Evolutionary conservation across 2,329 filamentous ascomycete genomes (phyloP).

Genomic region (Paraconiothyrium sp.): DNA sequence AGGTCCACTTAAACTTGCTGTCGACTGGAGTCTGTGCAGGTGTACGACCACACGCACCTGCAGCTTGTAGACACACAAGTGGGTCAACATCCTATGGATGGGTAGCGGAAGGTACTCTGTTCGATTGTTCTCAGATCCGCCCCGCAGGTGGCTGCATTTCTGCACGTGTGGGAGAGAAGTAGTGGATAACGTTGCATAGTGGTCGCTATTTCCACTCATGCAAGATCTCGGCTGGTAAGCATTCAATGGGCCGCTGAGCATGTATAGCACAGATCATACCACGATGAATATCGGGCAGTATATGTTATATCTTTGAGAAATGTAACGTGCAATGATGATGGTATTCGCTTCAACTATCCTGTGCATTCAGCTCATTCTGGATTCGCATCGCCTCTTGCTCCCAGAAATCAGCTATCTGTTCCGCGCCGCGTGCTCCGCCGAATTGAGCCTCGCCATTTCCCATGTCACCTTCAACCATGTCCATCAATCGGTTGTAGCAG

Average conservation of each 20-base stretch:
- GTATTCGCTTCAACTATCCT: constrained; percentile 21
- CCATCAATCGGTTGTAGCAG: constrained; percentile 91
- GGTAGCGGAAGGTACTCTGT: neutral
- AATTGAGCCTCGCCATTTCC: constrained; percentile 57
- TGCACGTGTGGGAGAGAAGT: neutral
- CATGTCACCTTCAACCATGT: constrained; percentile 80
- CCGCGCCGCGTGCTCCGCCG: constrained; percentile 54
- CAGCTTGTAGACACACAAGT: neutral
- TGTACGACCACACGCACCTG: too few relatives aligned
- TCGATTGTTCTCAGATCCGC: neutral
- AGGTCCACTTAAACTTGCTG: too few relatives aligned
- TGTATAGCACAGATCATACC: neutral
- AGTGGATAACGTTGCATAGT: neutral
- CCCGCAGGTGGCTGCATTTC: neutral
- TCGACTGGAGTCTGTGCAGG: too few relatives aligned
- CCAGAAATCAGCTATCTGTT: constrained; percentile 52
- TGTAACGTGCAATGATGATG: neutral
- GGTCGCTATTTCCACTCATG: neutral
- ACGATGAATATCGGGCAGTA: neutral
- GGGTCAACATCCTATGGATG: neutral
- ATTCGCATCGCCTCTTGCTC: constrained; percentile 48
- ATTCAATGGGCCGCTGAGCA: neutral
- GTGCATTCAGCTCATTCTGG: constrained; percentile 52
- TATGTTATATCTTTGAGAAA: neutral
- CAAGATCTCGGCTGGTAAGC: too few relatives aligned